Evolutionary conservation across 2,329 filamentous ascomycete species (phyloP), one percentile per base, ranked within the genome.

Genomic region (Aphanoascus verrucosus): DNA sequence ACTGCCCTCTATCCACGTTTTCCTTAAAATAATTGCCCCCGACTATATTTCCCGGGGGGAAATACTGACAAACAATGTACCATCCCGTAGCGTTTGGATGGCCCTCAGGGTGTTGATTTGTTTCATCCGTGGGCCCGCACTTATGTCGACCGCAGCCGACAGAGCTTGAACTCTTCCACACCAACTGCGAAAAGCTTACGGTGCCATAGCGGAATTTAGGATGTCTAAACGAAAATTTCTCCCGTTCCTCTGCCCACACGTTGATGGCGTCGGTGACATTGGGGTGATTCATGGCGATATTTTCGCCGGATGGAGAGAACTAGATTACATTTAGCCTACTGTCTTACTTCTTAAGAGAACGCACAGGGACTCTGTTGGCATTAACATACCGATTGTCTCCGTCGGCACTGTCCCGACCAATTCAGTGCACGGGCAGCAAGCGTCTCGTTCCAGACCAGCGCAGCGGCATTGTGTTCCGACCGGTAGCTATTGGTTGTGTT

Each of bases 131-230:
- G 31, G 31, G 14, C 20, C 69, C 65, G 54, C 75, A 77, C 57
- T 71, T 60, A 14, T 67, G 63, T 40, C 67, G 66, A 23, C 66
- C 77, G 58, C 77, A 88, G 0, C 82, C 82, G 0, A 84, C 76
- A 34, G 73, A 70, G 5, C 70, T 80, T 1, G 81, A 85, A 20
- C 71, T 66, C 65, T 77, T 80, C 84, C 85, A 88, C 5, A 88
- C 83, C 5, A 88, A 66, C 71, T 87, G 84, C 1, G 84, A 85
- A 60, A 88, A 88, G 64, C 87, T 83, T 61, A 85, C 88, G 0
- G 75, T 76, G 0, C 69, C 72, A 14, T 38, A 23, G 3, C 17
- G 7, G 15, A 46, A 52, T 12, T 19, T 42, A 0, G 76, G 77
- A 0, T 75, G 63, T 1, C 63, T 58, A 64, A 79, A 89, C 59